Conservation (phyloP, 768 basidiomycete species). For the Suillus weaverae region DNA sequence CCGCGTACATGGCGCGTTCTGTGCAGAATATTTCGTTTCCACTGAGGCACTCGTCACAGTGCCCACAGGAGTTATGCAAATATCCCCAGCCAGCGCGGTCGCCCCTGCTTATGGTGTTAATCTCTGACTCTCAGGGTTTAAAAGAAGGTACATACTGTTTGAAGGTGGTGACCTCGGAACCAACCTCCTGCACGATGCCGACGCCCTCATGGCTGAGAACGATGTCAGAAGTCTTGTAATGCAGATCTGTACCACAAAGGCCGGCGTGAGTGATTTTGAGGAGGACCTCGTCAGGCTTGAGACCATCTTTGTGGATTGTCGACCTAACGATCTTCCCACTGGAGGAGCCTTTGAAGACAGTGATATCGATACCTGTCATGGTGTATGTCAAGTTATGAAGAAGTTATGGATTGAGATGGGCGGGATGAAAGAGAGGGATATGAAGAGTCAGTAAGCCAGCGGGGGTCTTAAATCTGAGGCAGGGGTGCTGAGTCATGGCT, state of each 20-base stretch:
- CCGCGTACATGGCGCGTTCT: conserved; percentile 26
- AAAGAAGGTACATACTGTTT: conserved; percentile 29
- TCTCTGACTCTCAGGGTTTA: background rate
- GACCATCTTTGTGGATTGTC: conserved; percentile 12
- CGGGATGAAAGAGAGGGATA: background rate
- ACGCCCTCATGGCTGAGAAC: conserved; percentile 43
- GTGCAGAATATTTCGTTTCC: conserved; percentile 33
- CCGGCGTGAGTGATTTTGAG: conserved; percentile 35
- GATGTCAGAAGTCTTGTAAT: conserved; percentile 31
- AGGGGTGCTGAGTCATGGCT: background rate
- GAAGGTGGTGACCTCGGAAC: conserved; percentile 32
- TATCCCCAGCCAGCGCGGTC: conserved; percentile 40
- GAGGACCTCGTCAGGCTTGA: conserved; percentile 32
- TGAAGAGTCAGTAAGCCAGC: background rate
- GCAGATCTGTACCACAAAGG: conserved; percentile 14
- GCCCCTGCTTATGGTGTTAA: conserved; percentile 22
- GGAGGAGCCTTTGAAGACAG: conserved; percentile 32
- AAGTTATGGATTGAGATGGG: background rate
- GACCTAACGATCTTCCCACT: conserved; percentile 20
- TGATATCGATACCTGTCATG: conserved; percentile 24
- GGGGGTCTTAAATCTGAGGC: background rate
- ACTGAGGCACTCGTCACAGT: conserved; percentile 33
- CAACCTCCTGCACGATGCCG: conserved; percentile 34
- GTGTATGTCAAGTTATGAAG: background rate
- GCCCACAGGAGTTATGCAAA: conserved; percentile 32